phyloP scores from a whole-genome alignment of 73 alveolate species.

The Symbiodinium pilosum region DNA sequence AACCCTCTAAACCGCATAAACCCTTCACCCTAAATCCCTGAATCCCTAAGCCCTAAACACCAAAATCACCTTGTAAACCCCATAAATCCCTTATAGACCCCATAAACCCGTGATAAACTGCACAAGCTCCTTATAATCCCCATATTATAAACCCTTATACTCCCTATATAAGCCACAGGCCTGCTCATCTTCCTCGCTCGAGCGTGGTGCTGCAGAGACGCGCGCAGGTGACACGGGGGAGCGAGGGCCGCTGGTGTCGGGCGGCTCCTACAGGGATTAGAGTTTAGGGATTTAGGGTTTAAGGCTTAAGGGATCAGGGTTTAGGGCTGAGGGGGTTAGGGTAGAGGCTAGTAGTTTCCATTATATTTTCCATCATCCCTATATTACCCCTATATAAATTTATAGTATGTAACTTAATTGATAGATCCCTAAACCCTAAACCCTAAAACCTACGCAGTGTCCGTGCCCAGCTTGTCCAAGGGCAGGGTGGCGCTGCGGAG shows the following conservation, averaged over 20 bases:
- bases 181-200: not conserved
- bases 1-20: too few relatives aligned
- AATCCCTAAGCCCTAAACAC: too few relatives aligned
- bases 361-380: not conserved
- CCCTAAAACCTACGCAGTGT: not conserved
- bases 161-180: too few relatives aligned
- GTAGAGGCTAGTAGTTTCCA: not conserved
- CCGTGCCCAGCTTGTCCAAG: not conserved
- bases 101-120: not conserved
- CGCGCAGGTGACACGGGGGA: not conserved
- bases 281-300: not conserved
- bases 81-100: not conserved
- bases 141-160: not conserved
- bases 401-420: too few relatives aligned
- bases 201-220: not conserved
- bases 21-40: too few relatives aligned
- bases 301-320: not conserved
- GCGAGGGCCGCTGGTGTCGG: not conserved
- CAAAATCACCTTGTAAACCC: too few relatives aligned
- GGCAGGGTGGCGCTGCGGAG: constrained; percentile 8
- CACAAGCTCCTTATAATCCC: not conserved
- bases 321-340: not conserved
- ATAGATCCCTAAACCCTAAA: not conserved
- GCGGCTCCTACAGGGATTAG: not conserved
- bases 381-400: not conserved